Base-by-base conservation (phyloP, 306 rosid genomes). In the Glycyrrhiza uralensis region DNA sequence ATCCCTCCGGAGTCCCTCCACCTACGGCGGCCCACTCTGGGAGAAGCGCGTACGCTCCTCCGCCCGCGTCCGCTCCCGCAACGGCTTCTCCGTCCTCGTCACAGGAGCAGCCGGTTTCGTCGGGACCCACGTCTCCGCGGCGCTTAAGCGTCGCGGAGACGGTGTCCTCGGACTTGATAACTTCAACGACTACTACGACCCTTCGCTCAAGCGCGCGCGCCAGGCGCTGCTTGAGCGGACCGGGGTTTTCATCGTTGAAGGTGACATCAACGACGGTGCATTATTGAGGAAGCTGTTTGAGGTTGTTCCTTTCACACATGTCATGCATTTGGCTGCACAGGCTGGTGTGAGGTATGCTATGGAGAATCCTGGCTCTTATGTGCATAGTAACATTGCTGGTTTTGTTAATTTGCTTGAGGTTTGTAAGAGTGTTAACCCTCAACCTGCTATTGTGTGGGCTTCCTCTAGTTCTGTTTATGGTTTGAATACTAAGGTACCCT, bases 311-410 rank as follows among this genome's bases (percentile, higher is more conserved):
- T 94, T 94, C 56, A 94, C 98, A 8, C 98, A 94, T 66, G 98
- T 94, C 18, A 91, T 94, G 98, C 98, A 94, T 70, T 84, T 93
- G 82, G 98, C 98, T 26, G 98, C 98, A 66, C 98, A 93, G 54
- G 98, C 98, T 74, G 98, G 98, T 58, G 98, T 94, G 80, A 91
- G 98, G 96, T 94, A 94, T 66, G 98, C 98, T 35, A 91, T 94
- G 97, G 96, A 91, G 71, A 94, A 94, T 79, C 98, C 98, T 35
- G 80, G 89, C 12, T 91, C 98, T 22, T 94, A 94, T 82, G 97
- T 94, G 39, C 98, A 94, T 81, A 94, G 97, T 76, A 94, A 94
- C 45, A 86, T 94, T 63, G 98, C 97, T 71, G 98, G 98, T 63
- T 72, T 94, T 69, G 98, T 94, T 19, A 94, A 80, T 82, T 85